These are phyloP conservation scores for Neofusicoccum cordaticola DNA, from an alignment of 2,329 filamentous ascomycete species.

Conservation along the genomic window DNA sequence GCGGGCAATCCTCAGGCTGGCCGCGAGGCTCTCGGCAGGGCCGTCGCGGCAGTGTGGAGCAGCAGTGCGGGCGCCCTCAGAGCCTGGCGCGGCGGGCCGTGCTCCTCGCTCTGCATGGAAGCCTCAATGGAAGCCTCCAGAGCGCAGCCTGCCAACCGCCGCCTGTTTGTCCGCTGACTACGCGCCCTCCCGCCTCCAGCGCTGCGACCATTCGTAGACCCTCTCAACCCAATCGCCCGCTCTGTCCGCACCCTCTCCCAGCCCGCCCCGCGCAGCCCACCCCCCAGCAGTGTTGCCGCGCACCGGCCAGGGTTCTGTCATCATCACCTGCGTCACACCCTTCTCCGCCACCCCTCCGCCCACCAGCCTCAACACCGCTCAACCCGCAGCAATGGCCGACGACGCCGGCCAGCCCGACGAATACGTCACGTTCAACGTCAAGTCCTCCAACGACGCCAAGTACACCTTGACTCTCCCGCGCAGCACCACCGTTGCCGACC, in stretches of 20 bases:
- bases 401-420: conserved; percentile 60
- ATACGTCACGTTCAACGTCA: conserved; percentile 93
- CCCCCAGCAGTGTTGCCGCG: background rate
- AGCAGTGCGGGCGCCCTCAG: background rate
- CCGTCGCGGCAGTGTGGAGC: background rate
- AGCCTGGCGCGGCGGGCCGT: background rate
- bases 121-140: conserved; percentile 15
- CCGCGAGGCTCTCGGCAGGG: background rate
- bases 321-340: conserved; percentile 6
- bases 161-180: conserved; percentile 6
- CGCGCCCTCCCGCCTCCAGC: conserved; percentile 7
- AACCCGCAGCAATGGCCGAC: conserved; percentile 59
- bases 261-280: background rate
- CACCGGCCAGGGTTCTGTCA: background rate
- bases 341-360: conserved; percentile 5
- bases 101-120: conserved; percentile 9
- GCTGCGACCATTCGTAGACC: background rate
- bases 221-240: background rate
- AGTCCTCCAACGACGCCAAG: conserved; percentile 87
- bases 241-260: background rate
- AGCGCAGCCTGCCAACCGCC: background rate
- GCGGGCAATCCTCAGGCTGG: background rate
- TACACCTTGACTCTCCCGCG: conserved; percentile 78
- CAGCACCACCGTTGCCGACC: conserved; percentile 73
- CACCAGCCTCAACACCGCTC: conserved; percentile 11